Evolutionary conservation across 2,329 filamentous ascomycete genomes (phyloP), one percentile per base, ranked within the genome.

Genomic region (Monilinia vaccinii-corymbosi): DNA sequence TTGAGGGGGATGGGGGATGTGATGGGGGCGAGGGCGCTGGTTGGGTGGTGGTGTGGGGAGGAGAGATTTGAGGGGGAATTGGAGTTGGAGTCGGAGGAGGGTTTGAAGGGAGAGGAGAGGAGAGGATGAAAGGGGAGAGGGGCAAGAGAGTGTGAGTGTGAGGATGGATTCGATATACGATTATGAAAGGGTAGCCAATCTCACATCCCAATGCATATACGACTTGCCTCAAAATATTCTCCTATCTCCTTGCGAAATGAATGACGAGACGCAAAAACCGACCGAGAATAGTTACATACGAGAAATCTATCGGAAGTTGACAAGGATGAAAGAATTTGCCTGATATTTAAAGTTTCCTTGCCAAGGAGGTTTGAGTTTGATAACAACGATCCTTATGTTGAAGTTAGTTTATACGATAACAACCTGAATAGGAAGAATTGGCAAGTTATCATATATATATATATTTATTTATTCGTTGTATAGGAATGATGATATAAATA

Each of bases 11-110:
- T 58, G 36, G 88, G 87, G 5, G 89, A 93, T 73, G 73, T 74
- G 25, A 71, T 91, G 16, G 89, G 83, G 0, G 86, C 88, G 18
- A 78, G 87, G 68, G 79, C 80, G 62, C 75, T 94, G 70, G 87
- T 92, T 47, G 81, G 87, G 74, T 87, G 84, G 68, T 92, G 87
- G 78, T 87, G 83, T 40, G 74, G 77, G 65, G 78, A 81, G 48
- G 46, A 60, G 60, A 48, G 56, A 49, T 53, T 51, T 57, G 47
- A 56, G 44, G 36, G 58, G 47, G 46, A 21, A n/a, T n/a, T 48
- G 60, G 52, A 64, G 56, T 47, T n/a, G n/a, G n/a, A n/a, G n/a
- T n/a, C n/a, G n/a, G n/a, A n/a, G n/a, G n/a, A 63, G 40, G 48
- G 51, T 45, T 32, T 13, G n/a, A 14, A 16, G 11, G 18, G 23